phyloP scores from a whole-genome alignment of 2,329 filamentous ascomycete species.

The Ceratocystis smalleyi region DNA sequence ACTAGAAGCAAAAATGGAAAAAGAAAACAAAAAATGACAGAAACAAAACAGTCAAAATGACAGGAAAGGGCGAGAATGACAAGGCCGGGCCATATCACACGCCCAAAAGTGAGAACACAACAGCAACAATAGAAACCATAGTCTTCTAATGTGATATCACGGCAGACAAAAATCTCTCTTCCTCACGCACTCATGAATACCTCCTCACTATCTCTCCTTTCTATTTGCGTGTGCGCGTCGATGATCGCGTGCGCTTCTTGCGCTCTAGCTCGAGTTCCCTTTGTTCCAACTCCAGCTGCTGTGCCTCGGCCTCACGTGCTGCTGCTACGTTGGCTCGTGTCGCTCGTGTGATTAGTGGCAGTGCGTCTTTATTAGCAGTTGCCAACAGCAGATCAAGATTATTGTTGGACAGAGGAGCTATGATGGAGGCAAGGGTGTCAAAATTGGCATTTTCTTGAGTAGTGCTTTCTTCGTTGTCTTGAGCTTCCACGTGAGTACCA shows the following conservation, averaged over 20 bases:
- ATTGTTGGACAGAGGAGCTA: no score
- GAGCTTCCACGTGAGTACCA: background rate
- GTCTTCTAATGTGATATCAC: background rate
- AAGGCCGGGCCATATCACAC: background rate
- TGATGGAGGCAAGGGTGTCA: no score
- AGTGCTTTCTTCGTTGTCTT: background rate
- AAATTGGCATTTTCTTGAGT: background rate
- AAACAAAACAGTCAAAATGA: slow-evolving; percentile 3
- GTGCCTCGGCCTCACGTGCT: slow-evolving; percentile 1
- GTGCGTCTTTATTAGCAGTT: background rate
- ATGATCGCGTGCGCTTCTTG: slow-evolving; percentile 20
- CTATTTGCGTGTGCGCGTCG: slow-evolving; percentile 18
- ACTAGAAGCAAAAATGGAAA: background rate
- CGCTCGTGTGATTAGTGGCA: slow-evolving; percentile 1
- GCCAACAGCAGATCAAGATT: no score
- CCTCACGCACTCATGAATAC: background rate
- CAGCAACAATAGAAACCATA: background rate
- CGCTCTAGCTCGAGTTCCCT: background rate
- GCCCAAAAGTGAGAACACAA: background rate
- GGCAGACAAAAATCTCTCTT: background rate
- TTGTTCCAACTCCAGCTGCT: background rate
- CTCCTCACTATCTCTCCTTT: background rate
- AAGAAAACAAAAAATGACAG: background rate
- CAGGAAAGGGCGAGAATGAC: background rate
- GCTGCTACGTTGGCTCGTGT: slow-evolving; percentile 14